Evolutionary conservation across 371 early-diverging fungal species (phyloP), one percentile per base, ranked within the genome.

Genomic region (Massospora cicadina): DNA sequence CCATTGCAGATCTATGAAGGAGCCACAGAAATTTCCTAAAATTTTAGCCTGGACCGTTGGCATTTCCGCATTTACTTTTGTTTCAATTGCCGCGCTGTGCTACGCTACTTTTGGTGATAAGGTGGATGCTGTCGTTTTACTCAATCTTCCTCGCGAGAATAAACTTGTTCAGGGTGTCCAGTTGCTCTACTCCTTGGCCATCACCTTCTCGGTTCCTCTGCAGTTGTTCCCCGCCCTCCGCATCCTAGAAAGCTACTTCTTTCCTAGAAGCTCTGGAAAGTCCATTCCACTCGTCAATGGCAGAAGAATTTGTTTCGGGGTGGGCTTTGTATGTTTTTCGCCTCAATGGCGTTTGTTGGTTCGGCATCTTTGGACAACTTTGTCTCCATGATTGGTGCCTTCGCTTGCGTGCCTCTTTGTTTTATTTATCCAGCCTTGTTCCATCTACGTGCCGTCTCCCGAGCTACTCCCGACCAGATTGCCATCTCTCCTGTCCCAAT

Each of bases 401-500:
- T 85, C 68, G 82, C 83, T 17, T 86, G 85, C 68, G 79, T 81
- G 25, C 84, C 85, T 21, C 70, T 86, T 60, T 79, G 83, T 53
- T 90, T 90, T 66, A 78, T 92, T 23, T 92, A 88, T 72, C 91
- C 90, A 2, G 80, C 89, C 1, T 68, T 90, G 53, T 89, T 90
- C 77, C 90, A 90, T 74, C 74, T 76, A 69, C 83, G 78, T 68
- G 83, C 80, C 0, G 68, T 79, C 28, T 74, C 85, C 1, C 63
- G 65, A 57, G 67, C 58, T 53, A 65, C 63, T 17, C 54, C 68
- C 24, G 64, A 66, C 23, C 55, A 63, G 55, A 23, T 64, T 5
- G 24, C 23, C 69, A 29, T 10, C 31, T 53, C 64, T 21, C 64
- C 64, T 32, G 54, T 64, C 17, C 64, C 64, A n/a, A 54, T 64